Evolutionary conservation across 345 rosid genomes (phyloP), one percentile per base, ranked within the genome.

Genomic region (Camelina neglecta): DNA sequence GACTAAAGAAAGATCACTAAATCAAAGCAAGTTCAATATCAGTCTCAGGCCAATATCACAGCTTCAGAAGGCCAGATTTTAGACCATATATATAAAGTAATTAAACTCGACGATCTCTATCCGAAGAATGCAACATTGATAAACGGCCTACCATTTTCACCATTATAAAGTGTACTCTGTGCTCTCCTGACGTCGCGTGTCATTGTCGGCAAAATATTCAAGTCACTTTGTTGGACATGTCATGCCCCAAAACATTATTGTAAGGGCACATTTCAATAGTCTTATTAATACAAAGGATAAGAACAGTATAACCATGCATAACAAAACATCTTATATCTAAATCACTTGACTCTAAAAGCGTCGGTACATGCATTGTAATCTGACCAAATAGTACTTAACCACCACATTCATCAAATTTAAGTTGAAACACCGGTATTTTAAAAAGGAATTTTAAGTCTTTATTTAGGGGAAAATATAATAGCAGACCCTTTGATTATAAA

Each of bases 101-200:
- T 48, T 48, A 48, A 7, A 26, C 9, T 23, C 7, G 15, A 72
- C 4, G 18, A 36, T 7, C 33, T 56, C 44, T 57, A 73, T 56
- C 59, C 12, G 56, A 73, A 11, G 60, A 11, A 29, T 8, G 42
- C 41, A 50, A 68, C 66, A 69, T 31, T 35, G 6, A 15, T 48
- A 58, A 70, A 1, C 15, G 2, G 9, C 42, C 16, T 74, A 20
- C 35, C 8, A 11, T 42, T 62, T 60, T 82, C 10, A 90, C 94
- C 94, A 82, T 90, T 93, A 81, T 89, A 96, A 81, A 85, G 74
- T 65, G 95, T 84, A 77, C 90, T 18, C 4, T 33, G 3, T 60
- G 65, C n/a, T n/a, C 29, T 41, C 66, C 49, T 61, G 41, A 41
- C 18, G 49, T 61, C 11, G 66, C 18, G 33, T 61, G 66, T 60